phyloP scores from a whole-genome alignment of 2,329 filamentous ascomycete species.

The Hymenotorrendiella dingleyae region DNA sequence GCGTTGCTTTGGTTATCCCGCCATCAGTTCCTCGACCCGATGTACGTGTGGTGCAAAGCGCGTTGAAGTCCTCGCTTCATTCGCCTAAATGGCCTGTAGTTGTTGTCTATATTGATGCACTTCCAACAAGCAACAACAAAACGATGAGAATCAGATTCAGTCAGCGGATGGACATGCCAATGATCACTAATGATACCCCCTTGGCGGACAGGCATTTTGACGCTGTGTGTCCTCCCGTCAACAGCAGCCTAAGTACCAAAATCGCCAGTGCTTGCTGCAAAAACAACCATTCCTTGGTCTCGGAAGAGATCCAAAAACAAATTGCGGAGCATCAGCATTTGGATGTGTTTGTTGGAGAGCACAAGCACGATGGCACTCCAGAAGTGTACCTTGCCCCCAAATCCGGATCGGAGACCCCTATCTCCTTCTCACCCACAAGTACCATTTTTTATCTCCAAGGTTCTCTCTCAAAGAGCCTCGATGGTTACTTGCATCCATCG shows the following conservation, averaged over 20 bases:
- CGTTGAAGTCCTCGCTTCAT: constrained; percentile 42
- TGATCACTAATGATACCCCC: constrained; percentile 8
- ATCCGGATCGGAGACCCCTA: not conserved
- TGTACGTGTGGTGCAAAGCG: constrained; percentile 41
- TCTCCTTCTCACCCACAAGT: not conserved
- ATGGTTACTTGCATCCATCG: constrained; percentile 10
- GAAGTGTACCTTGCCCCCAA: not conserved
- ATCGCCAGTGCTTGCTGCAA: not conserved
- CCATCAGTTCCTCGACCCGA: constrained; percentile 39
- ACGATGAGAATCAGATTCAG: constrained; percentile 48
- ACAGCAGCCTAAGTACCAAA: not conserved
- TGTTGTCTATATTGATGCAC: constrained; percentile 48
- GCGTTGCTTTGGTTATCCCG: constrained; percentile 45
- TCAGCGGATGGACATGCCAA: constrained; percentile 40
- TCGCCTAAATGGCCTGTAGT: constrained; percentile 47
- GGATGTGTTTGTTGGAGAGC: no score
- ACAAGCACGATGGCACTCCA: not conserved
- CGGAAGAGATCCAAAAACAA: no score
- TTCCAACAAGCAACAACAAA: constrained; percentile 52
- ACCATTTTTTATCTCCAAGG: not conserved
- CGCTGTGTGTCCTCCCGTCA: not conserved
- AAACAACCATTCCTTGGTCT: not conserved
- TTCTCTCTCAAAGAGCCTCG: constrained; percentile 2
- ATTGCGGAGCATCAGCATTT: no score
- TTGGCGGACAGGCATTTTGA: not conserved